These are phyloP conservation scores for Cryptosporidium sp. DNA, from an alignment of 169 alveolate species.

Conservation along the genomic window DNA sequence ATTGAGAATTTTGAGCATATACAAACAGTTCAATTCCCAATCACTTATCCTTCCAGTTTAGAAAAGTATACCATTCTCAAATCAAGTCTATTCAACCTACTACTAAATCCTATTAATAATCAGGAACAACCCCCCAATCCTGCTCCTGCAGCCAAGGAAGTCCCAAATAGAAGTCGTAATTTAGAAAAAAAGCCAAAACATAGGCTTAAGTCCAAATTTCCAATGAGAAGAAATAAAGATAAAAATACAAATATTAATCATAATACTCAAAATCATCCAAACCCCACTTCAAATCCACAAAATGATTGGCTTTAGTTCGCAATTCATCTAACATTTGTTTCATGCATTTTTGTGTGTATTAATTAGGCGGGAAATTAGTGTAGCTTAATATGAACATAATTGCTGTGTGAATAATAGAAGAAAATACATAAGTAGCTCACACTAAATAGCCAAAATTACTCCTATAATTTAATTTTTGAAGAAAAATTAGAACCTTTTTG, in stretches of 20 bases:
- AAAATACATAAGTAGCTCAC: not conserved
- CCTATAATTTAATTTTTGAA: not conserved
- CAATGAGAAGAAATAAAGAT: not conserved
- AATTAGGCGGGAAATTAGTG: not conserved
- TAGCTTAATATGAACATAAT: too few species aligned
- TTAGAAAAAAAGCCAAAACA: not conserved
- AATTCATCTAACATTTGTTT: too few species aligned
- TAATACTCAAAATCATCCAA: not conserved
- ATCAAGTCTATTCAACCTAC: not conserved
- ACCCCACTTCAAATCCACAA: not conserved
- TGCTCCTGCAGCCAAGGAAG: not conserved
- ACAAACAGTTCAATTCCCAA: conserved; percentile 9
- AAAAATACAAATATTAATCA: not conserved
- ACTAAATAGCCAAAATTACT: not conserved
- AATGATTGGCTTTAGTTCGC: not conserved
- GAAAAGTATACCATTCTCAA: not conserved
- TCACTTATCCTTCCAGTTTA: not conserved
- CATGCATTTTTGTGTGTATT: not conserved
- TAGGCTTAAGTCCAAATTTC: not conserved
- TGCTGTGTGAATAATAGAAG: too few species aligned
- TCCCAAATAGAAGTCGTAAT: not conserved
- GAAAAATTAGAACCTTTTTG: not conserved
- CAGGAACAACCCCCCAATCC: not conserved
- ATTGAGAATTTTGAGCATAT: not conserved
- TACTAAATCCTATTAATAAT: not conserved